Evolutionary conservation across 2,329 filamentous ascomycete genomes (phyloP), one percentile per base, ranked within the genome.

Genomic region (Coniochaeta hoffmannii): DNA sequence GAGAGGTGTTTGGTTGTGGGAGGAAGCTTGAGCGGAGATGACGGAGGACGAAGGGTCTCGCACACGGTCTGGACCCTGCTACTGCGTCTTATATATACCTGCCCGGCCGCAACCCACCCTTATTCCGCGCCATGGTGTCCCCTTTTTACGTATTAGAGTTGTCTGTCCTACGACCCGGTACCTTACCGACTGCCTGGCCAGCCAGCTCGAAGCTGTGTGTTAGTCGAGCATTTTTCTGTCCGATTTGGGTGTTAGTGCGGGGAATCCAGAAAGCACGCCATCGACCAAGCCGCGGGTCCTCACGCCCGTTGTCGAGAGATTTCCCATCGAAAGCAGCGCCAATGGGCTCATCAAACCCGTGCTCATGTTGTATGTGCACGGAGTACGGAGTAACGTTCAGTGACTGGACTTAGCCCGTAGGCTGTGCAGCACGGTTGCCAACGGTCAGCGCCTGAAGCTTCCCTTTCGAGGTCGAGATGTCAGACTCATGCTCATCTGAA

Each of bases 231-330:
- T 22, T 2, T 22, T 2, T 46, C 53, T 51, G 6, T 51, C 49
- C 49, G 19, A 28, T 60, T 65, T 61, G 60, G 63, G 65, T 58
- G 62, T 56, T 50, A 54, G 59, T 65, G 67, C 66, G 63, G 63
- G 63, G 61, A 60, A 55, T 31, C 32, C 50, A 36, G 58, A 57
- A 58, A 70, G 66, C 66, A 69, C 68, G 68, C 65, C 63, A 69
- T 70, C 63, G 62, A 62, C 60, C 60, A 7, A 51, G 31, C 49
- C 49, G 49, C 28, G 24, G 49, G 49, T 15, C 15, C 36, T n/a
- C n/a, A n/a, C n/a, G n/a, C n/a, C n/a, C n/a, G 36, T 19, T 32
- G 30, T 32, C 30, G 30, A 32, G 30, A n/a, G n/a, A n/a, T n/a
- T n/a, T n/a, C n/a, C n/a, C n/a, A n/a, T n/a, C n/a, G n/a, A n/a